Evolutionary conservation across 495 filamentous ascomycete genomes (phyloP).

Genomic region (Hypoxylon rickii): DNA sequence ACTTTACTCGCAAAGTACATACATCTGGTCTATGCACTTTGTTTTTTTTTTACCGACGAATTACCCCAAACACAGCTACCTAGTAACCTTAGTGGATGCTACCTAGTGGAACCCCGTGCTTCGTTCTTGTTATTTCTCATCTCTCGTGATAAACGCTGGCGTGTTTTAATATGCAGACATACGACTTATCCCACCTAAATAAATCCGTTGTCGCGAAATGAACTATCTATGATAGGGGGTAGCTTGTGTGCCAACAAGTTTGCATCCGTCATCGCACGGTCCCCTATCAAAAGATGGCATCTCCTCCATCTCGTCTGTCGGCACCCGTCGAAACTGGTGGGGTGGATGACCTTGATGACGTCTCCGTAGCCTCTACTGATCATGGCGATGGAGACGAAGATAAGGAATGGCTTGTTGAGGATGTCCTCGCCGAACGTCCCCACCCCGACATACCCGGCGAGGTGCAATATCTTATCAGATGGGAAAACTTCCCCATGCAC

Average conservation of each 20-base stretch:
- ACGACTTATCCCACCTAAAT: background rate
- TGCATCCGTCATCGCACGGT: background rate
- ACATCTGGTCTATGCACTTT: no score
- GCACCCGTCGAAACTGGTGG: conserved; percentile 1
- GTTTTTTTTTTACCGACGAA: no score
- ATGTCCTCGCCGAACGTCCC: conserved; percentile 55
- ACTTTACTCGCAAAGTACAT: no score
- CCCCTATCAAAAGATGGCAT: conserved; percentile 7
- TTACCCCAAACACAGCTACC: no score
- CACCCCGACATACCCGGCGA: conserved; percentile 39
- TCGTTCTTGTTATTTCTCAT: no score
- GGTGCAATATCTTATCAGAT: conserved; percentile 65
- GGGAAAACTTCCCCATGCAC: conserved; percentile 64
- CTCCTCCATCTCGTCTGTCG: background rate
- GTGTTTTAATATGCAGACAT: no score
- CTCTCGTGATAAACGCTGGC: no score
- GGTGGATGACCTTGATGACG: conserved; percentile 56
- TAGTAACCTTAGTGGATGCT: no score
- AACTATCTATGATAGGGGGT: background rate
- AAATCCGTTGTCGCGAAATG: background rate
- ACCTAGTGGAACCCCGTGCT: no score
- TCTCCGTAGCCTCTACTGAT: conserved; percentile 67
- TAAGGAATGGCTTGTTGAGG: conserved; percentile 52
- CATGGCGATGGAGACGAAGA: conserved; percentile 47
- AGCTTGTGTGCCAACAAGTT: background rate